phyloP scores from a whole-genome alignment of 192 early-diverging fungal genomes.

The Coemansia sp. region DNA sequence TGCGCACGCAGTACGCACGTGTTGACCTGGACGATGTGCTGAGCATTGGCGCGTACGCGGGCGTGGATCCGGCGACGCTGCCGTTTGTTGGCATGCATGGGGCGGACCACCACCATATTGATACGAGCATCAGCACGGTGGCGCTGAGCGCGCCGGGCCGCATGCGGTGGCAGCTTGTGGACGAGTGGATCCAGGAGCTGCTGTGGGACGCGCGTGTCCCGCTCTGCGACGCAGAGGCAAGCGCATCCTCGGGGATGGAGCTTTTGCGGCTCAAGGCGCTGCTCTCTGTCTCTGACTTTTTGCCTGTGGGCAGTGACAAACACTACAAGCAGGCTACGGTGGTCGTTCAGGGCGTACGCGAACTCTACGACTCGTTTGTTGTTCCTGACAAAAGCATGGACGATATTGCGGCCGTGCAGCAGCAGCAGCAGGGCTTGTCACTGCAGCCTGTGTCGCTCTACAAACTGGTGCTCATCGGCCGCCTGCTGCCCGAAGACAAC shows the following conservation, averaged over 20 bases:
- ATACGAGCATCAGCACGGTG: conserved; percentile 57
- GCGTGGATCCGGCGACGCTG: conserved; percentile 24
- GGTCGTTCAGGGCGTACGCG: conserved; percentile 65
- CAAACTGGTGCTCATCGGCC: conserved; percentile 48
- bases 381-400: conserved; percentile 12
- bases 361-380: conserved; percentile 59
- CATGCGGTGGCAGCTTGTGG: conserved; percentile 55
- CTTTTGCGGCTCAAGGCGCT: conserved; percentile 63
- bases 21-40: conserved; percentile 55
- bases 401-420: background rate
- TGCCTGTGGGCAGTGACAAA: conserved; percentile 29
- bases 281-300: conserved; percentile 37
- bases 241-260: conserved; percentile 27
- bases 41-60: conserved; percentile 53
- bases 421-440: background rate
- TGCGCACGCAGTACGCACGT: conserved; percentile 14
- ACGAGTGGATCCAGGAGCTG: conserved; percentile 76
- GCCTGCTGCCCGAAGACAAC: conserved; percentile 29
- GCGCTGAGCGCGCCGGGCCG: conserved; percentile 52
- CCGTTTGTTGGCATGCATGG: background rate
- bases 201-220: conserved; percentile 64
- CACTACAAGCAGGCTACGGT: conserved; percentile 23
- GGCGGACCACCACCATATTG: conserved; percentile 29
- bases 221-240: too few species aligned
- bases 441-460: background rate